Base-by-base conservation (phyloP, 2,329 filamentous ascomycete species). In the Epicoccum sorghinum region DNA sequence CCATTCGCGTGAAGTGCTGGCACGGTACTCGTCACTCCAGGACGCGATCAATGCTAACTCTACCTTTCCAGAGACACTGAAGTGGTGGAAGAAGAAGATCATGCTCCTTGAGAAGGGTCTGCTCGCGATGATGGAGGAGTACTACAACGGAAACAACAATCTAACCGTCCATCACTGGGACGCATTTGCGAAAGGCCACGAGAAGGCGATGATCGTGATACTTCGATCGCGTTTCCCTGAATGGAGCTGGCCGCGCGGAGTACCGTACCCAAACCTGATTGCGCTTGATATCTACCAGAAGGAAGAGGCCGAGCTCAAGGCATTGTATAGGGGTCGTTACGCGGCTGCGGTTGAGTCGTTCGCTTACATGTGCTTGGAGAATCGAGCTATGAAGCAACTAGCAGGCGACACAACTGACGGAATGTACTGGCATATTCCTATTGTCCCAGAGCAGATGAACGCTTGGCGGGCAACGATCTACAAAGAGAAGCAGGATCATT, bases 211-310 rank as follows among this genome's bases (percentile, higher is more conserved):
- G 1, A 24, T 44, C 4, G 27, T 36, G 8, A 4, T 44, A 2
- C 10, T 39, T 18, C 7, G 25, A 22, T 18, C 4, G 10, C 4
- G 7, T 2, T 14, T 4, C 33, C 23, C 39, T 24, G 7, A 43
- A 33, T 7, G 22, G 23, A 12, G 4, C 10, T 53, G 44, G 51
- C 51, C 44, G 33, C 44, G 27, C 4, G 9, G n/a, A 18, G 38
- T 47, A 10, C 24, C 35, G 4, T 53, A 48, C 10, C 39, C 35
- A 2, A 40, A 53, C 13, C 1, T 44, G 22, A 48, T 53, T 35
- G 39, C 33, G 1, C 10, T 14, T 4, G 13, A 25, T 14, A 5
- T 30, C 4, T 18, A 29, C 14, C 13, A 32, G 9, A 13, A 39
- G 14, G 12, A 29, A 13, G n/a, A 25, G 33, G 5, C 13, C 3